Evolutionary conservation across 2,329 filamentous ascomycete genomes (phyloP), one percentile per base, ranked within the genome.

Genomic region (Plectosphaerella sp.): DNA sequence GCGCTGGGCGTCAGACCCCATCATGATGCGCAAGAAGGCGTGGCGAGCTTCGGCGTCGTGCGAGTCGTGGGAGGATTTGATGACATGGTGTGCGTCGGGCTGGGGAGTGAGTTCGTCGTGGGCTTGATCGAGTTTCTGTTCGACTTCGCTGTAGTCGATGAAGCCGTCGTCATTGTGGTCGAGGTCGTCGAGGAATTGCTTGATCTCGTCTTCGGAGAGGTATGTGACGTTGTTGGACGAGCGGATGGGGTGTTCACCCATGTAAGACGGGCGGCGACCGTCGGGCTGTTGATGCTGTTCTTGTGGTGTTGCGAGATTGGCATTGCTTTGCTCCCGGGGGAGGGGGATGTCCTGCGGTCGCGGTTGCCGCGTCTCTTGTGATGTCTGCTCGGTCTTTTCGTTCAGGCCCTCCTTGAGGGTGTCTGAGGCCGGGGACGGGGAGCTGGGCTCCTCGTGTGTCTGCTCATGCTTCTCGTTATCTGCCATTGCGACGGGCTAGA

Each of bases 141-240:
- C 78, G 28, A 82, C 59, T 56, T 82, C 78, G 50, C 62, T 62
- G 58, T 80, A 80, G 52, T 76, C 73, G 52, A 83, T 76, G 57
- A 65, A 67, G 12, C 78, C 78, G 60, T 82, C 73, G 18, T 69
- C 68, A 54, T 82, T 71, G 55, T 71, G 69, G 58, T 82, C 78
- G 3, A 83, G 65, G 28, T 77, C 74, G 52, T 79, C 68, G 41
- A 83, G 66, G 50, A 83, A 83, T 4, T 68, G 61, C 7, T 73
- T 63, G 46, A 82, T 77, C 58, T 83, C 79, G 7, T 75, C 67
- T 48, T 79, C 70, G 45, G 62, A 69, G 45, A 77, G 65, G 46
- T 67, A 71, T 41, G 64, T 56, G 2, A 66, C 55, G 58, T 67
- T 59, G 4, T 58, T 52, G 25, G 54, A 16, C 5, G 41, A 46